Evolutionary conservation across 371 early-diverging fungal species (phyloP).

Genomic region (Mucor sp.): DNA sequence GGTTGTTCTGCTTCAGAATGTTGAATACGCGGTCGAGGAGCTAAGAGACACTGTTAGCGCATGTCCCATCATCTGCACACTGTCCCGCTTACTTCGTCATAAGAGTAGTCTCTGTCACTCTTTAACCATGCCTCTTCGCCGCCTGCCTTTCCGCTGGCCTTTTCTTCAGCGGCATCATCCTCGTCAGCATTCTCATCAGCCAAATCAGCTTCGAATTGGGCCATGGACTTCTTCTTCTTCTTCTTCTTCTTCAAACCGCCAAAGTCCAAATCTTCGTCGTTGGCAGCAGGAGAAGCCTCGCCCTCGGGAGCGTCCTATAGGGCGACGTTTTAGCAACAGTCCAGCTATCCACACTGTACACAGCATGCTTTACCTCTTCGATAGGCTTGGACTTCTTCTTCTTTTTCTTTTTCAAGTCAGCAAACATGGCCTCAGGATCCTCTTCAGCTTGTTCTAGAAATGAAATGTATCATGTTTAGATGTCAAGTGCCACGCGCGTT

Average conservation of each 20-base stretch:
- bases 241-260: constrained; percentile 87
- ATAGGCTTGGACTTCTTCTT: constrained; percentile 81
- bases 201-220: constrained; percentile 83
- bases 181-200: constrained; percentile 80
- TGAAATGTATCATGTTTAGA: background rate
- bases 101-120: constrained; percentile 93
- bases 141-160: constrained; percentile 29
- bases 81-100: constrained; percentile 69
- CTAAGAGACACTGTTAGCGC: constrained; percentile 30
- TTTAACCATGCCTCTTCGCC: constrained; percentile 86
- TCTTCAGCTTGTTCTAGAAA: constrained; percentile 43
- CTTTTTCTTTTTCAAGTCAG: constrained; percentile 89
- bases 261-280: constrained; percentile 73
- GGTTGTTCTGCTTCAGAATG: constrained; percentile 93
- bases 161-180: constrained; percentile 45
- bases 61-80: background rate
- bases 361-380: constrained; percentile 31
- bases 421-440: constrained; percentile 80
- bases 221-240: constrained; percentile 93
- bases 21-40: constrained; percentile 92
- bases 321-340: background rate
- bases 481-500: background rate
- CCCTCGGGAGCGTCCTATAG: constrained; percentile 51
- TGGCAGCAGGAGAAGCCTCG: constrained; percentile 46
- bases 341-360: background rate